Conservation (phyloP, 768 basidiomycete genomes). For the Xerocomellus dryophilus region DNA sequence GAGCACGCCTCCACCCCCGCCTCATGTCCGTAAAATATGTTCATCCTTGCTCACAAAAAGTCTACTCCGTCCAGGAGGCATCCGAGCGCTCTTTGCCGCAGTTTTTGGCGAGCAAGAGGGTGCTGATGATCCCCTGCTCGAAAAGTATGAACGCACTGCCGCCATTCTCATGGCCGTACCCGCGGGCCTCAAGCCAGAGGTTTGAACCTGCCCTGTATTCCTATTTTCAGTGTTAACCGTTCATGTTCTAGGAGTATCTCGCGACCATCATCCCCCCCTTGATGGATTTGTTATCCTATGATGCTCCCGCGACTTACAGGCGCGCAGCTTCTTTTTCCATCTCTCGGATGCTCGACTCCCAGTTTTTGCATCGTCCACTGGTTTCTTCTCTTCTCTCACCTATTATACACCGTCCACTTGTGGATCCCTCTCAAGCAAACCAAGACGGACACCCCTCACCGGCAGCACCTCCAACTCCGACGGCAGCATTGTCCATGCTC, state of each 20-base stretch:
- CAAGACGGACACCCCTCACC: background rate
- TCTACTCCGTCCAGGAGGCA: slow-evolving; percentile 65
- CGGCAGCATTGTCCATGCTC: slow-evolving; percentile 48
- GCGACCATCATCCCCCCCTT: slow-evolving; percentile 51
- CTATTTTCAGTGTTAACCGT: background rate
- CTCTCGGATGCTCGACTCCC: slow-evolving; percentile 57
- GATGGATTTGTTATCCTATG: slow-evolving; percentile 45
- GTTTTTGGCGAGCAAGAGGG: slow-evolving; percentile 62
- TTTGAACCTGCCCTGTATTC: slow-evolving; percentile 29
- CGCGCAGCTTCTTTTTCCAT: slow-evolving; percentile 67
- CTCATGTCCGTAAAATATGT: slow-evolving; percentile 58
- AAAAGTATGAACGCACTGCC: slow-evolving; percentile 73
- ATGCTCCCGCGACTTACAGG: slow-evolving; percentile 39
- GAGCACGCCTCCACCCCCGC: slow-evolving; percentile 36
- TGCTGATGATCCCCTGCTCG: slow-evolving; percentile 51
- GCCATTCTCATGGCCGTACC: slow-evolving; percentile 64
- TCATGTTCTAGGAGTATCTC: slow-evolving; percentile 56
- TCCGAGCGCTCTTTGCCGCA: slow-evolving; percentile 64
- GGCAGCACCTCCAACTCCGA: slow-evolving; percentile 25
- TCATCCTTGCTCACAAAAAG: slow-evolving; percentile 66
- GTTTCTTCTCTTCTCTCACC: slow-evolving; percentile 39
- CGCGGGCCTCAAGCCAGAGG: slow-evolving; percentile 49
- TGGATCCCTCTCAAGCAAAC: background rate
- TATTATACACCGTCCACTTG: slow-evolving; percentile 50
- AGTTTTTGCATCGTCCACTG: slow-evolving; percentile 15